These are phyloP conservation scores for Trichomonascaceae sp. DNA, from an alignment of 1,139 yeast species.

Conservation along the genomic window DNA sequence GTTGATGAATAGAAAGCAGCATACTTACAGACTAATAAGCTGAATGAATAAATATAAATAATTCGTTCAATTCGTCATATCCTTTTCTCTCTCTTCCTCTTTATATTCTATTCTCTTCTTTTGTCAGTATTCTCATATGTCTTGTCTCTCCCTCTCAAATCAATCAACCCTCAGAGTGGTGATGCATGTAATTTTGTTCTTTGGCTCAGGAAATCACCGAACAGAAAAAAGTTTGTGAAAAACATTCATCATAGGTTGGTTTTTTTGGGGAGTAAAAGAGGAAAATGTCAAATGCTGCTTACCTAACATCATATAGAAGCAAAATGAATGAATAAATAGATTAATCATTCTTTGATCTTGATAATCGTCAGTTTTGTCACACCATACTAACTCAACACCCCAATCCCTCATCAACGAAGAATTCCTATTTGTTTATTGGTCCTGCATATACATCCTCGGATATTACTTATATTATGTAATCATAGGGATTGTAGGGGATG, in stretches of 20 bases:
- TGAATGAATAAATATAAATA: background rate
- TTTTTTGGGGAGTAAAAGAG: background rate
- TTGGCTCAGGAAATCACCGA: constrained; percentile 52
- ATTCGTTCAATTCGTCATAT: too few relatives aligned
- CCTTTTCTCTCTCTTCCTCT: too few relatives aligned
- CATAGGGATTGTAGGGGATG: constrained; percentile 21
- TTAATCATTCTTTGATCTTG: background rate
- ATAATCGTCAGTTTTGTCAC: background rate
- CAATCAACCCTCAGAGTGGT: constrained; percentile 66
- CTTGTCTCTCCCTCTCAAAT: background rate
- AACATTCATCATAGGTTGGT: constrained; percentile 27
- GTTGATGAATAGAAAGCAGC: too few relatives aligned
- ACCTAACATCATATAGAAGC: too few relatives aligned
- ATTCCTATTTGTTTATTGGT: constrained; percentile 51
- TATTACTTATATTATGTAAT: constrained; percentile 28
- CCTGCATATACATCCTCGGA: constrained; percentile 67
- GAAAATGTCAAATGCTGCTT: too few relatives aligned
- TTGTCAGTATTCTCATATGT: background rate
- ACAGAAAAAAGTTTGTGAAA: constrained; percentile 19
- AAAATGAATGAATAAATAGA: too few relatives aligned
- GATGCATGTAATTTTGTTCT: constrained; percentile 73
- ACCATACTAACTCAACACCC: constrained; percentile 2
- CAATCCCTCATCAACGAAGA: constrained; percentile 54
- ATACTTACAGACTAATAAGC: too few relatives aligned
- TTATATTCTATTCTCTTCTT: background rate